These are phyloP conservation scores for Populus pruinosa DNA, from an alignment of 345 rosid species.

Conservation along the genomic window DNA sequence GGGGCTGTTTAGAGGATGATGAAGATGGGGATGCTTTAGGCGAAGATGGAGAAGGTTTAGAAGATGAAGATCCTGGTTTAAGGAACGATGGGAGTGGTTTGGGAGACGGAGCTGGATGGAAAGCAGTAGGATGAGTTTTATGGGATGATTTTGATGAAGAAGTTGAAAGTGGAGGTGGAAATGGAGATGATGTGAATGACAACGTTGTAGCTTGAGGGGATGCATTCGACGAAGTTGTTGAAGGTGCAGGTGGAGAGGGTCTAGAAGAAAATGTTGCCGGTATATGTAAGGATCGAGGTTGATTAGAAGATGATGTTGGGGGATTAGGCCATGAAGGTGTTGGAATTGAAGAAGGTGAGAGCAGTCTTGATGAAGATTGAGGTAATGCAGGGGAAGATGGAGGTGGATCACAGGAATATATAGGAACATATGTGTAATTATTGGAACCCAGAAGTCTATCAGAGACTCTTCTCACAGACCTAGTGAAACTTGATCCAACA, in stretches of 20 bases:
- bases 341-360: not conserved
- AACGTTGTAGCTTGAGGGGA: not conserved
- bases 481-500: not conserved
- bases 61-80: not conserved
- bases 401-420: not conserved
- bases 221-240: not conserved
- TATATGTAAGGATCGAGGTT: not conserved
- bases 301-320: not conserved
- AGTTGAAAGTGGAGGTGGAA: not conserved
- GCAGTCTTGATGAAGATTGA: not conserved
- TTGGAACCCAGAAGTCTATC: not conserved
- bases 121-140: not conserved
- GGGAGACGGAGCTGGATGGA: not conserved
- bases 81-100: conserved; percentile 4
- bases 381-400: not conserved
- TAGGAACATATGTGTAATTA: not conserved
- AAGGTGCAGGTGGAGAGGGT: not conserved
- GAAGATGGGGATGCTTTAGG: conserved; percentile 8
- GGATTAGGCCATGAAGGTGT: not conserved
- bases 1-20: not conserved
- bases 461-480: not conserved
- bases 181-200: not conserved
- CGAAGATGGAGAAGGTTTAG: not conserved
- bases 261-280: not conserved
- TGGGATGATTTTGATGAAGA: not conserved